These are phyloP conservation scores for Mallotus japonicus DNA, from an alignment of 441 rosid species.

Conservation along the genomic window DNA sequence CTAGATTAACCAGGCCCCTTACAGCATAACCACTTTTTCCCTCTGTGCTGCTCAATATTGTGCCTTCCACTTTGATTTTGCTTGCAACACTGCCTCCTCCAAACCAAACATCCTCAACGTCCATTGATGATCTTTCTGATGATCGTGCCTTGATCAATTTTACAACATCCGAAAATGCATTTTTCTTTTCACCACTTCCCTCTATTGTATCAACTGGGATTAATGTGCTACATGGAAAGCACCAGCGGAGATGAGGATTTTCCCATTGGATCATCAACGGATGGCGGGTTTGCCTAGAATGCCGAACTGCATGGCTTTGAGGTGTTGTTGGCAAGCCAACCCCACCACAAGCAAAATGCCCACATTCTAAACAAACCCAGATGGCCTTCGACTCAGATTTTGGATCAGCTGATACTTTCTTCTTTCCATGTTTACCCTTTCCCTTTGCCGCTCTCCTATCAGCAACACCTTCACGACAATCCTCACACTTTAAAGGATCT, in stretches of 20 bases:
- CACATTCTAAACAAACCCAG: constrained; percentile 95
- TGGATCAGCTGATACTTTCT: constrained; percentile 50
- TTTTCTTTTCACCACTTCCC: constrained; percentile 56
- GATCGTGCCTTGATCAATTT: constrained; percentile 62
- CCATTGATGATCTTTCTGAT: no score
- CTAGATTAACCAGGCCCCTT: constrained; percentile 84
- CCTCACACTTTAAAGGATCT: constrained; percentile 55
- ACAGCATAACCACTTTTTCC: constrained; percentile 52
- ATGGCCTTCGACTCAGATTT: constrained; percentile 60
- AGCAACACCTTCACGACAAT: constrained; percentile 58
- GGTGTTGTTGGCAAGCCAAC: constrained; percentile 50
- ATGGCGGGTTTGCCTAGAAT: constrained; percentile 62
- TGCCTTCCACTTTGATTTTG: constrained; percentile 41
- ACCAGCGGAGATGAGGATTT: constrained; percentile 80
- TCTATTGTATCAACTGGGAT: constrained; percentile 66
- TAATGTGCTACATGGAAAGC: constrained; percentile 60
- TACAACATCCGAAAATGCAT: constrained; percentile 46
- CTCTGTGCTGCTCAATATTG: constrained; percentile 34
- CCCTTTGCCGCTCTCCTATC: constrained; percentile 63
- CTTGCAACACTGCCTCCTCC: constrained; percentile 56
- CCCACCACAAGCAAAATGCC: constrained; percentile 80
- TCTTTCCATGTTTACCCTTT: constrained; percentile 66
- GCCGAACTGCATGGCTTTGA: constrained; percentile 72
- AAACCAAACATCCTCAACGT: constrained; percentile 57
- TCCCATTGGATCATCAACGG: constrained; percentile 74